Evolutionary conservation across 331 rosid species (phyloP).

Genomic region (Malus hybrid): DNA sequence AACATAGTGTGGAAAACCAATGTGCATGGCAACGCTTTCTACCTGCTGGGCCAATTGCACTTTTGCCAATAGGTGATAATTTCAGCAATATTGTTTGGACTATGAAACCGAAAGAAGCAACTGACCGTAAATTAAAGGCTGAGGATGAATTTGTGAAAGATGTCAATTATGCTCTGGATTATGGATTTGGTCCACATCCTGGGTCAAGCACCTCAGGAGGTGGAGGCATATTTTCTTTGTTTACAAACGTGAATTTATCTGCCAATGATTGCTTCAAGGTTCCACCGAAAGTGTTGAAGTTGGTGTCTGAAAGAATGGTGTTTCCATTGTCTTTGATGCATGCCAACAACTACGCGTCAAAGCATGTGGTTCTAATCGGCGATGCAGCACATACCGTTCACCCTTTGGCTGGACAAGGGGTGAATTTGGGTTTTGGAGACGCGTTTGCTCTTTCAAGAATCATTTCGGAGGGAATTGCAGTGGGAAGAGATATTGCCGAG

Average conservation of each 20-base stretch:
- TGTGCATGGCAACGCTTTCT: constrained; percentile 97
- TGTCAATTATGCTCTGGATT: constrained; percentile 62
- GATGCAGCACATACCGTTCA: constrained; percentile 96
- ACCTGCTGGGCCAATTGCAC: constrained; percentile 90
- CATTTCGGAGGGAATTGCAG: constrained; percentile 77
- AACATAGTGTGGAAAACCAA: constrained; percentile 54
- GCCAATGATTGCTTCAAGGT: constrained; percentile 55
- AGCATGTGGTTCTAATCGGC: constrained; percentile 61
- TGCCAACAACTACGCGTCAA: constrained; percentile 67
- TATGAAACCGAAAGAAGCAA: constrained; percentile 75
- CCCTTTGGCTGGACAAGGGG: constrained; percentile 98
- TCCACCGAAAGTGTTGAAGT: constrained; percentile 63
- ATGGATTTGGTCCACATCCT: constrained; percentile 79
- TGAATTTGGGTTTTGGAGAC: constrained; percentile 88
- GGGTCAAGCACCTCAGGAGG: constrained; percentile 34
- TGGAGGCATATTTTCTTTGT: constrained; percentile 61
- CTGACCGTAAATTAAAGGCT: constrained; percentile 36
- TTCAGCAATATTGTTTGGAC: constrained; percentile 96
- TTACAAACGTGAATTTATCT: constrained; percentile 35
- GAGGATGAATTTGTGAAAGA: constrained; percentile 63
- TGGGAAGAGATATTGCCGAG: constrained; percentile 83
- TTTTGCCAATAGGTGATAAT: constrained; percentile 78
- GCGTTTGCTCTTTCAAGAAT: constrained; percentile 66
- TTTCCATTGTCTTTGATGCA: constrained; percentile 80
- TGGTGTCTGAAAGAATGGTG: constrained; percentile 71